Evolutionary conservation across 257 asterid genomes (phyloP).

Genomic region (Solanum chaucha): DNA sequence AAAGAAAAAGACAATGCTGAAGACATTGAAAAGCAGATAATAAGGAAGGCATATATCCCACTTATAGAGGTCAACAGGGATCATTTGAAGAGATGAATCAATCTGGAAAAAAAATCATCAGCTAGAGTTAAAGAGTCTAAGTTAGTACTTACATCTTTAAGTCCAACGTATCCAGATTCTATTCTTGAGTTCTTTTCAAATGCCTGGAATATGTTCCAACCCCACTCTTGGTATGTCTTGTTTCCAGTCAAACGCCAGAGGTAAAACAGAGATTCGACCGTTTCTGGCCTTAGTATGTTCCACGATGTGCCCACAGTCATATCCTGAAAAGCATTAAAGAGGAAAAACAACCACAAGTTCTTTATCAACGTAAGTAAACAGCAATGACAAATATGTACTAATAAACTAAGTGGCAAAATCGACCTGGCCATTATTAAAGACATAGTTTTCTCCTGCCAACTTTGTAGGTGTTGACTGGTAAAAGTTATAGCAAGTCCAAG

Average conservation of each 20-base stretch:
- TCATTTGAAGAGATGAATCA: background rate
- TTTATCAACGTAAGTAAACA: background rate
- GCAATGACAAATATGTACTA: background rate
- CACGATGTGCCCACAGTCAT: conserved; percentile 99
- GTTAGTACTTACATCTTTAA: conserved; percentile 70
- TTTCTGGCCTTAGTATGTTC: conserved; percentile 99
- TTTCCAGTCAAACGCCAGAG: conserved; percentile 98
- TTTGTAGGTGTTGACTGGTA: conserved; percentile 94
- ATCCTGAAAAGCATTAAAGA: conserved; percentile 36
- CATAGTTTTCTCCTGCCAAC: conserved; percentile 97
- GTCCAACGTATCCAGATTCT: conserved; percentile 88
- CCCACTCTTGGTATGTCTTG: conserved; percentile 97
- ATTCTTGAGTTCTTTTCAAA: conserved; percentile 90
- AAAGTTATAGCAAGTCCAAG: conserved; percentile 99
- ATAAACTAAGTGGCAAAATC: background rate
- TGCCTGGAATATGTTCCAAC: conserved; percentile 97
- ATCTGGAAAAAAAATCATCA: background rate
- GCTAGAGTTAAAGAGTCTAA: background rate
- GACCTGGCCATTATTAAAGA: conserved; percentile 75
- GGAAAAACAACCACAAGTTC: background rate
- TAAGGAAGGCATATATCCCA: background rate
- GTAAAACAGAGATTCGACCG: conserved; percentile 91
- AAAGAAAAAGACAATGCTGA: background rate
- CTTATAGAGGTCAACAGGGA: background rate
- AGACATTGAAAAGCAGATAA: background rate